phyloP scores from a whole-genome alignment of 2,329 filamentous ascomycete genomes.

The Beauveria caledonica region DNA sequence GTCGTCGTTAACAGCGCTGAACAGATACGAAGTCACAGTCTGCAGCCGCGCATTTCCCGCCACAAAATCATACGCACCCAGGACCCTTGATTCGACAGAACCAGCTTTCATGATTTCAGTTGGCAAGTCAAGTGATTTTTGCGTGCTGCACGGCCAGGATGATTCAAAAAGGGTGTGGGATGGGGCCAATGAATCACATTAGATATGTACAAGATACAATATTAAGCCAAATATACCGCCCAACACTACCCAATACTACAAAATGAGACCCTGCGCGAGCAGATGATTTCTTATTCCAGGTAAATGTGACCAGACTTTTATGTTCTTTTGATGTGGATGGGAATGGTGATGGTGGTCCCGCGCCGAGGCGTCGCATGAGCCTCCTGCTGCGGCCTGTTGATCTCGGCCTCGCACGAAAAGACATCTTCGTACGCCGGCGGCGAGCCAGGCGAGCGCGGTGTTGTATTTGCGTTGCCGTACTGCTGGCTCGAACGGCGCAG shows the following conservation, averaged over 20 bases:
- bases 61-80: neutral
- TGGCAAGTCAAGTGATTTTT: neutral
- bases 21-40: neutral
- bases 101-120: no score
- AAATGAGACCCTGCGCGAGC: neutral
- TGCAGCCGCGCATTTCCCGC: neutral
- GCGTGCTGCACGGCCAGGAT: neutral
- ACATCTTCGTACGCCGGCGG: neutral
- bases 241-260: neutral
- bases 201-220: no score
- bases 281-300: neutral
- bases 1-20: neutral
- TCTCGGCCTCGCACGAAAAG: neutral
- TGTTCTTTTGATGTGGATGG: neutral
- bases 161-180: neutral
- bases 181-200: neutral
- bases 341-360: neutral
- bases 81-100: no score
- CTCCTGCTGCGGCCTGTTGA: neutral
- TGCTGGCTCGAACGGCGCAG: conserved; percentile 7
- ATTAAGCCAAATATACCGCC: neutral
- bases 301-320: neutral
- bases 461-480: neutral
- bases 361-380: neutral
- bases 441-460: neutral